Conservation (phyloP, 2,329 filamentous ascomycete genomes). For the Dactylonectria estremocensis region DNA sequence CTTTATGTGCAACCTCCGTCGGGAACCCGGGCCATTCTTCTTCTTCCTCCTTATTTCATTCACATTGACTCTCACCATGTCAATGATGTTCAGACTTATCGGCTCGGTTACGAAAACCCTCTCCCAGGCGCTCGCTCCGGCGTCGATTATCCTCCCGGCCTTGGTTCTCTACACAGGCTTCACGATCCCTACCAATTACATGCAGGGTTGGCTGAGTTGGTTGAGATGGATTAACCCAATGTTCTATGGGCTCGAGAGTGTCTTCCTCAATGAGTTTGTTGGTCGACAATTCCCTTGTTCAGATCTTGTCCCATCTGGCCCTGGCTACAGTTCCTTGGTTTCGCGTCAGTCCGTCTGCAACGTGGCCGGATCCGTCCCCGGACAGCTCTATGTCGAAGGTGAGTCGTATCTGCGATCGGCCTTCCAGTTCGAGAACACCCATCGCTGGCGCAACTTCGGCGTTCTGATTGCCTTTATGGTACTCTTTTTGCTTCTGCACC, state of each 20-base stretch:
- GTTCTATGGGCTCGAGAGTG: slow-evolving; percentile 74
- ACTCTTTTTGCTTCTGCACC: slow-evolving; percentile 37
- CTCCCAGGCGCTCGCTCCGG: slow-evolving; percentile 42
- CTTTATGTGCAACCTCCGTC: slow-evolving; percentile 77
- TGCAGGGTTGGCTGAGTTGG: slow-evolving; percentile 68
- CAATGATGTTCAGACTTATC: slow-evolving; percentile 69
- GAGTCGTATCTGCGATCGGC: slow-evolving; percentile 29
- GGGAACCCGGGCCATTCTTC: slow-evolving; percentile 66
- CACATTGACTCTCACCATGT: slow-evolving; percentile 72
- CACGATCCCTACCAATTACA: slow-evolving; percentile 59
- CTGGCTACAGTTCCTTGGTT: slow-evolving; percentile 27
- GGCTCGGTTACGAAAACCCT: slow-evolving; percentile 41
- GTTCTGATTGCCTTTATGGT: slow-evolving; percentile 33
- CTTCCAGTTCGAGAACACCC: slow-evolving; percentile 28
- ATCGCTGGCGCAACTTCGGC: slow-evolving; percentile 40
- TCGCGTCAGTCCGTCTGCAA: slow-evolving; percentile 14
- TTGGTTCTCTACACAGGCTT: slow-evolving; percentile 69
- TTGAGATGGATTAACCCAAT: slow-evolving; percentile 75
- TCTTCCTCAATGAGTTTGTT: slow-evolving; percentile 75
- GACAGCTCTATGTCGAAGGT: slow-evolving; percentile 18
- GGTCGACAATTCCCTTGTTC: slow-evolving; percentile 64
- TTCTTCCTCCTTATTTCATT: slow-evolving; percentile 64
- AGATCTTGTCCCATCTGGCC: slow-evolving; percentile 47
- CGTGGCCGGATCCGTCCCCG: slow-evolving; percentile 14
- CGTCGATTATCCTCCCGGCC: slow-evolving; percentile 38